These are phyloP conservation scores for Globisporangium sylvaticum DNA, from an alignment of 352 stramenopile species.

Conservation along the genomic window DNA sequence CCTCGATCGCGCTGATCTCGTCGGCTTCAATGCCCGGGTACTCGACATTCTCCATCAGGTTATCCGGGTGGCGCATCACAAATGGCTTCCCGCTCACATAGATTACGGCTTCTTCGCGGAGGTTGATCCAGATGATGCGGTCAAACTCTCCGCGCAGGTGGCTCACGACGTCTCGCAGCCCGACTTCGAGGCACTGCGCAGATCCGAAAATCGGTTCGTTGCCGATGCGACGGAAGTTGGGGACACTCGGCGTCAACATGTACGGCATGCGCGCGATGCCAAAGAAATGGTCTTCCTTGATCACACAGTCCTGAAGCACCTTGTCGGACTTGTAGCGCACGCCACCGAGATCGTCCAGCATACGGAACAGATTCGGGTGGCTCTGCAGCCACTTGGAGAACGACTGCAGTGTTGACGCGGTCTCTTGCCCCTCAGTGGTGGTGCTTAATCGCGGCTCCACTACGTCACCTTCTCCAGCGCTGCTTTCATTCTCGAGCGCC, in stretches of 20 bases:
- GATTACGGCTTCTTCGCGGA: conserved; percentile 90
- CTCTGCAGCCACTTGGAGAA: conserved; percentile 85
- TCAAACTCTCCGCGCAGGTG: conserved; percentile 54
- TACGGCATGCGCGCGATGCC: conserved; percentile 67
- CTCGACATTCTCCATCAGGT: conserved; percentile 85
- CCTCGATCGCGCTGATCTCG: conserved; percentile 83
- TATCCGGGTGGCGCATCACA: conserved; percentile 74
- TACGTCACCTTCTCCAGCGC: conserved; percentile 12
- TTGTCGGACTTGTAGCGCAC: conserved; percentile 83
- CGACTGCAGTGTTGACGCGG: conserved; percentile 24
- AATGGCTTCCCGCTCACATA: conserved; percentile 86
- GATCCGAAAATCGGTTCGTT: conserved; percentile 84
- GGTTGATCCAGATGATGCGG: conserved; percentile 87
- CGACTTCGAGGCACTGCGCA: conserved; percentile 71
- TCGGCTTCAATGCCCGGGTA: conserved; percentile 88
- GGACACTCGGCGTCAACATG: conserved; percentile 61
- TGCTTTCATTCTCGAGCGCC: conserved; percentile 7
- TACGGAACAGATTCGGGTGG: conserved; percentile 64
- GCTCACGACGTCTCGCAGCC: conserved; percentile 63
- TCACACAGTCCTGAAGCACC: conserved; percentile 71
- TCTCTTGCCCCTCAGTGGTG: conserved; percentile 16
- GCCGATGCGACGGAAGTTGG: conserved; percentile 82
- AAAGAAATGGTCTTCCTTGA: conserved; percentile 91
- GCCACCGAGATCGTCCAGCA: conserved; percentile 72
- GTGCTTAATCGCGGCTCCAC: conserved; percentile 20